phyloP scores from a whole-genome alignment of 352 stramenopile species.

The Globisporangium perplexum region DNA sequence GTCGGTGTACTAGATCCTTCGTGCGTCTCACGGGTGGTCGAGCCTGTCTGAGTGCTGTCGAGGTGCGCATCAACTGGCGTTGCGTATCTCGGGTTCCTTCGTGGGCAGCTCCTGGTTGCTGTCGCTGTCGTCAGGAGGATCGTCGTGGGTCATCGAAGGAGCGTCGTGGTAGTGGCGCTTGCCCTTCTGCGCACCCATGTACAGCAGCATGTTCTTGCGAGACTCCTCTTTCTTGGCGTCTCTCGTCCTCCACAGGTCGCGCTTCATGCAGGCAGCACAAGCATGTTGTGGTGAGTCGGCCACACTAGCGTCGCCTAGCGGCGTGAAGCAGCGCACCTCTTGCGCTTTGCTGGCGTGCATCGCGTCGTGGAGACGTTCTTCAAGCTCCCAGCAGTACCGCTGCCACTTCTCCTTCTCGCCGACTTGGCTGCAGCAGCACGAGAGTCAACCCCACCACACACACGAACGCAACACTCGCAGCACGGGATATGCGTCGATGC shows the following conservation, averaged over 20 bases:
- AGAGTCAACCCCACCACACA: background rate
- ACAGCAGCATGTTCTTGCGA: slow-evolving; percentile 68
- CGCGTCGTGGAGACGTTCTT: slow-evolving; percentile 55
- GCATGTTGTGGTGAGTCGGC: background rate
- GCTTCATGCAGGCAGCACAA: slow-evolving; percentile 19
- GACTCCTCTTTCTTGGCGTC: slow-evolving; percentile 68
- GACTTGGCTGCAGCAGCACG: slow-evolving; percentile 36
- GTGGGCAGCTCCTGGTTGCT: background rate
- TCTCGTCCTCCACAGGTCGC: slow-evolving; percentile 50
- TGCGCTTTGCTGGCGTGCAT: slow-evolving; percentile 46
- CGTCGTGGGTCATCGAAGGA: background rate
- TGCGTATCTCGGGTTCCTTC: background rate
- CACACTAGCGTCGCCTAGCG: no score
- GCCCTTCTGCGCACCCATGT: slow-evolving; percentile 57
- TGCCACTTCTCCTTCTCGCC: slow-evolving; percentile 74
- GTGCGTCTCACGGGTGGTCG: background rate
- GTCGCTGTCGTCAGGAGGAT: background rate
- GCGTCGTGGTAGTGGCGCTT: slow-evolving; percentile 42
- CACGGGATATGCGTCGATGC: background rate
- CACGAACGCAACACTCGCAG: background rate
- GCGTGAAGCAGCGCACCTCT: slow-evolving; percentile 36
- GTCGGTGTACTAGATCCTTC: slow-evolving; percentile 8
- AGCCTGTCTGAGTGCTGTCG: no score
- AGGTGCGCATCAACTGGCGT: background rate
- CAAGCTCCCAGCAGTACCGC: slow-evolving; percentile 68